phyloP scores from a whole-genome alignment of 805 yeast species.

The Candida dajiaensis region DNA sequence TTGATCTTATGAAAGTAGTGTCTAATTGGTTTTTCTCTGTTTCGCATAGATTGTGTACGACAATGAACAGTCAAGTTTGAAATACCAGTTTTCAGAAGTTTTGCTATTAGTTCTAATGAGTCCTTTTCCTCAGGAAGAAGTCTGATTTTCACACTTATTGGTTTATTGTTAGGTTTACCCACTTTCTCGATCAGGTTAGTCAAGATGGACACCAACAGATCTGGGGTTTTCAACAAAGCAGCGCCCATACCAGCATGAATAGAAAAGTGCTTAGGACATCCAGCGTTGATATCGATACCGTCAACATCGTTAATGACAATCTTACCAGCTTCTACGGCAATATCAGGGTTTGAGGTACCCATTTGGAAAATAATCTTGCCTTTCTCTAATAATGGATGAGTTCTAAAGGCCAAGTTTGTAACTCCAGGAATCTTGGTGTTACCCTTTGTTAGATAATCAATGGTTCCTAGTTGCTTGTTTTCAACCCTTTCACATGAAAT shows the following conservation, averaged over 20 bases:
- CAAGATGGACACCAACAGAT: constrained; percentile 64
- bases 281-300: constrained; percentile 92
- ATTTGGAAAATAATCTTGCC: constrained; percentile 77
- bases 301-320: constrained; percentile 80
- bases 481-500: constrained; percentile 59
- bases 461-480: constrained; percentile 50
- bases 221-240: constrained; percentile 80
- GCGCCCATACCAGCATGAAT: constrained; percentile 98
- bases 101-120: constrained; percentile 52
- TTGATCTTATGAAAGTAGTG: constrained; percentile 60
- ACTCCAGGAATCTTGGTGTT: constrained; percentile 40
- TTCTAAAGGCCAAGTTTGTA: constrained; percentile 64
- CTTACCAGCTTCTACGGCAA: constrained; percentile 86
- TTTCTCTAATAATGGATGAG: constrained; percentile 56
- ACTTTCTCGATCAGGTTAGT: constrained; percentile 65
- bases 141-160: constrained; percentile 89
- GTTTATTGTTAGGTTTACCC: constrained; percentile 69
- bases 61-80: constrained; percentile 86
- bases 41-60: constrained; percentile 83
- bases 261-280: constrained; percentile 96
- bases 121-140: constrained; percentile 58
- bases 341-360: constrained; percentile 78
- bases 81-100: constrained; percentile 72
- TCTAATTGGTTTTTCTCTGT: constrained; percentile 75
- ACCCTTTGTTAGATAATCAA: constrained; percentile 49